phyloP scores from a whole-genome alignment of 805 yeast genomes.

The Maudiozyma turicensis region DNA sequence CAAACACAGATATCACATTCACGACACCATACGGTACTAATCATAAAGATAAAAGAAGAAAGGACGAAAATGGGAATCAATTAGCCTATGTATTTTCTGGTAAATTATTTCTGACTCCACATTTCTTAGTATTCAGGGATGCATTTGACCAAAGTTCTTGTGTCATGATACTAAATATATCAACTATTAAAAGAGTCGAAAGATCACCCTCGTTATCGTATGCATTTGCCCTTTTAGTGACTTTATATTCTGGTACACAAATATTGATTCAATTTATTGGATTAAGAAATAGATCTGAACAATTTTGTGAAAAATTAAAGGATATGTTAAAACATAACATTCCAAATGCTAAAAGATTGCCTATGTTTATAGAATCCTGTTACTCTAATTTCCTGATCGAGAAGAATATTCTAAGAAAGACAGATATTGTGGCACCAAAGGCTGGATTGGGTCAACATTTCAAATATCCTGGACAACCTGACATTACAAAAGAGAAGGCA shows the following conservation, averaged over 20 bases:
- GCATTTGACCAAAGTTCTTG: conserved; percentile 60
- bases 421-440: conserved; percentile 45
- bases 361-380: conserved; percentile 56
- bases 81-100: conserved; percentile 44
- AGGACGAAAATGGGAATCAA: conserved; percentile 6
- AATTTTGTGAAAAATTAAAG: conserved; percentile 63
- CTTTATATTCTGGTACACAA: conserved; percentile 54
- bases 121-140: conserved; percentile 67
- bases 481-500: conserved; percentile 64
- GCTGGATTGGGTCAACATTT: conserved; percentile 83
- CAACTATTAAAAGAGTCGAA: conserved; percentile 77
- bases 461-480: conserved; percentile 85
- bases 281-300: conserved; percentile 65
- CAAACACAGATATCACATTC: conserved; percentile 51
- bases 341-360: conserved; percentile 49
- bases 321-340: conserved; percentile 52
- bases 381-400: conserved; percentile 81
- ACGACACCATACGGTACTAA: conserved; percentile 18
- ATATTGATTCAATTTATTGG: conserved; percentile 70
- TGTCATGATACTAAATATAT: conserved; percentile 59
- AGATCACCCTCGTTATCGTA: conserved; percentile 68
- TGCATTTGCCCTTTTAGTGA: conserved; percentile 67
- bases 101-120: conserved; percentile 59
- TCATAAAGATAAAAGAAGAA: conserved; percentile 4
- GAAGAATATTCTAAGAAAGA: conserved; percentile 30